phyloP scores from a whole-genome alignment of 108 stramenopile species.

The Skeletonema tropicum region DNA sequence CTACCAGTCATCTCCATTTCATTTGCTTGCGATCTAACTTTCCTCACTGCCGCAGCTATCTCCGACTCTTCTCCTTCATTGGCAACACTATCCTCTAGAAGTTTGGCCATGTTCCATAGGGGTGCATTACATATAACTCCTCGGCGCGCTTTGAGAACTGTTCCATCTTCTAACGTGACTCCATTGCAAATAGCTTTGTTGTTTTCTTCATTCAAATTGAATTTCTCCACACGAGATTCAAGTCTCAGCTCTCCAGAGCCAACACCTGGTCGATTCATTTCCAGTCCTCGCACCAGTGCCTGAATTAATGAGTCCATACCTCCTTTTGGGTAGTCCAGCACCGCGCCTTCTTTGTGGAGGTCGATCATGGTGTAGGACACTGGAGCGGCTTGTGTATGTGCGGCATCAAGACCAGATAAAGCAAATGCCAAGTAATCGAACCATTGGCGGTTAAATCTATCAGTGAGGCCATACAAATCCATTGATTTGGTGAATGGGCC shows the following conservation, averaged over 20 bases:
- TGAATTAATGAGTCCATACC: constrained; percentile 86
- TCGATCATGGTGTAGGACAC: constrained; percentile 93
- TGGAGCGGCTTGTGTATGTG: constrained; percentile 87
- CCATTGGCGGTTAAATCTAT: constrained; percentile 66
- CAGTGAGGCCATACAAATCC: constrained; percentile 54
- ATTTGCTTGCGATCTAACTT: constrained; percentile 60
- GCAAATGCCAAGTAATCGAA: constrained; percentile 89
- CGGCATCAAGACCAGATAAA: constrained; percentile 81
- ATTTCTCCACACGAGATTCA: constrained; percentile 55
- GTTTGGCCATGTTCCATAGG: constrained; percentile 82
- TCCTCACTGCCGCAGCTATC: constrained; percentile 43
- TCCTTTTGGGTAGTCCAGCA: constrained; percentile 86
- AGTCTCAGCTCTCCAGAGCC: constrained; percentile 49
- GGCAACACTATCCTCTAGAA: constrained; percentile 64
- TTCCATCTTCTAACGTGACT: constrained; percentile 67
- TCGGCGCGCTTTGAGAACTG: constrained; percentile 56
- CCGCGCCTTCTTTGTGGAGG: constrained; percentile 71
- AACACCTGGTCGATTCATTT: constrained; percentile 46
- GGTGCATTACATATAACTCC: constrained; percentile 90
- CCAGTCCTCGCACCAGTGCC: constrained; percentile 76
- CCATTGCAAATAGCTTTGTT: constrained; percentile 61
- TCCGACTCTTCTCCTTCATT: constrained; percentile 3
- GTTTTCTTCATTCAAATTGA: constrained; percentile 69
- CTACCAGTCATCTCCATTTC: constrained; percentile 74
- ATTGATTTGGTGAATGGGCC: constrained; percentile 69